phyloP scores from a whole-genome alignment of 257 asterid species.

The Solanum piurae region DNA sequence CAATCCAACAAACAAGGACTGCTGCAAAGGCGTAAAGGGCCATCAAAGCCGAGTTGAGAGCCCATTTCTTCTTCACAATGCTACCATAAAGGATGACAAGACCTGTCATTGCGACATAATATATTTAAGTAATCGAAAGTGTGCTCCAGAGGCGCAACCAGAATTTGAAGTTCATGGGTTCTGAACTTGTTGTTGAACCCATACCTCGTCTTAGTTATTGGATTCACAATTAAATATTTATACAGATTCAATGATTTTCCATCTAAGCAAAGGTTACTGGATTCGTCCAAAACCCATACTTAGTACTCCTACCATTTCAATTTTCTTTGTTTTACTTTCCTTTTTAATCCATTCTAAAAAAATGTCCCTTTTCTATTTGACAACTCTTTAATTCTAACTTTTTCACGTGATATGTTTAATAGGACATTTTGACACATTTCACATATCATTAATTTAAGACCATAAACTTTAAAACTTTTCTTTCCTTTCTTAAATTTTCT shows the following conservation, averaged over 20 bases:
- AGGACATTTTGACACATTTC: not conserved
- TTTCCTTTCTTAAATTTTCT: not conserved
- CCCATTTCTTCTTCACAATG: conserved; percentile 85
- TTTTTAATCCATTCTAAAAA: no score
- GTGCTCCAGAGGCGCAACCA: not conserved
- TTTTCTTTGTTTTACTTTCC: not conserved
- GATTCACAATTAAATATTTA: not conserved
- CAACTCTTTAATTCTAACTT: not conserved
- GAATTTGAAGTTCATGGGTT: not conserved
- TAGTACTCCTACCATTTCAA: not conserved
- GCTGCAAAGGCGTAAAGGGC: conserved; percentile 78
- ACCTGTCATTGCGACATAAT: conserved; percentile 17
- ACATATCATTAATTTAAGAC: not conserved
- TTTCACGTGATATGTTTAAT: not conserved
- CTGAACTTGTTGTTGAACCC: not conserved
- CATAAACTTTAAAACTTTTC: not conserved
- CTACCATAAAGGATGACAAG: conserved; percentile 65
- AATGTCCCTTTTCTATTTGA: not conserved
- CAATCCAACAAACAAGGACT: conserved; percentile 68
- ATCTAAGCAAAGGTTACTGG: not conserved
- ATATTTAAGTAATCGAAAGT: not conserved
- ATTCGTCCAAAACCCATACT: not conserved
- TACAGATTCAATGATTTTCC: not conserved
- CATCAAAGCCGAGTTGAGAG: conserved; percentile 77
- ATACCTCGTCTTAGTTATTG: not conserved